A percentile compares a stretch with the other conserved stretches of the same genome.
Conservation (phyloP, 2,329 filamentous ascomycete species). For the Sordariomycetes sp. region DNA sequence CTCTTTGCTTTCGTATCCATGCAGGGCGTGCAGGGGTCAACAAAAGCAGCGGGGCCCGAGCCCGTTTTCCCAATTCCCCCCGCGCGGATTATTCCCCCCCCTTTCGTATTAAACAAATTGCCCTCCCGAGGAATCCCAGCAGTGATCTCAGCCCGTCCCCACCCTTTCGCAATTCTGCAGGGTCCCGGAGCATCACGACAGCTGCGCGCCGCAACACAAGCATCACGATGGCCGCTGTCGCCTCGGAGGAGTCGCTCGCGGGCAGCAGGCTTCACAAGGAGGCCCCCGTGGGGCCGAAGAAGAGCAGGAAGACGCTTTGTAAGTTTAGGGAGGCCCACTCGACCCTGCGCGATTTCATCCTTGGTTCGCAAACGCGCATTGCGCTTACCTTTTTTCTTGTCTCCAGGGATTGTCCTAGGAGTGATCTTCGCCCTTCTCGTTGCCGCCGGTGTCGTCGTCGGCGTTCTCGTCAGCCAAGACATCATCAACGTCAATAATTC, state of each 20-base stretch:
- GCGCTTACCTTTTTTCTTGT: not conserved
- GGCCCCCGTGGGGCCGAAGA: not conserved
- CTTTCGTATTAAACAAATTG: not conserved
- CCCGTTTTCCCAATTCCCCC: not conserved
- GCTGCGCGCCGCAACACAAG: not conserved
- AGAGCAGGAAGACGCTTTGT: not conserved
- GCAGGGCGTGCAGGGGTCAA: not conserved
- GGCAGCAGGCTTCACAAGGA: not conserved
- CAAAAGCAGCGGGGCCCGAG: not conserved
- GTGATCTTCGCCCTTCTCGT: not conserved
- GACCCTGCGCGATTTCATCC: not conserved
- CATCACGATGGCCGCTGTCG: not conserved
- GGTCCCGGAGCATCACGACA: not conserved
- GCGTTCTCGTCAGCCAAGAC: constrained; percentile 6
- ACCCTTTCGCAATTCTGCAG: not conserved
- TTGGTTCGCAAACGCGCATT: not conserved
- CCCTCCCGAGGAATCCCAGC: not conserved
- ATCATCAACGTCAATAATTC: not conserved
- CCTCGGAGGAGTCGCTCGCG: not conserved
- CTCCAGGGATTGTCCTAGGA: not conserved
- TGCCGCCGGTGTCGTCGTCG: constrained; percentile 3
- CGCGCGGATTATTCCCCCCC: not conserved
- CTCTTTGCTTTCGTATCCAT: too few species aligned
- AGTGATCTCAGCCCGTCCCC: not conserved
- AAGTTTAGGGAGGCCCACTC: not conserved